A percentile compares a stretch with the other conserved stretches of the same genome.
phyloP scores from a whole-genome alignment of 305 asterid species.

The Striga hermonthica region DNA sequence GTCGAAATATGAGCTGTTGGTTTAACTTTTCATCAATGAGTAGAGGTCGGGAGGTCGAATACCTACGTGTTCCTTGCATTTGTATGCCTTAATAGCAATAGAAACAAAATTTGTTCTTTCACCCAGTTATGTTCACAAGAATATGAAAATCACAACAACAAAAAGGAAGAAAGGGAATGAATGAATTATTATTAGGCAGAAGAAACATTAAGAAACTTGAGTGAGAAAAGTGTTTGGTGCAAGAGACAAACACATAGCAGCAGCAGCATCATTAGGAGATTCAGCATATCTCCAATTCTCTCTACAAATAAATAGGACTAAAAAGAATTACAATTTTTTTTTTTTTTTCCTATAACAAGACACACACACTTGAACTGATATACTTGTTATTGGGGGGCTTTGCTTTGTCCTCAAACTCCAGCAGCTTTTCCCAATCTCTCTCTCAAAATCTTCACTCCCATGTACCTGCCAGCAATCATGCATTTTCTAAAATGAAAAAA shows the following conservation, averaged over 20 bases:
- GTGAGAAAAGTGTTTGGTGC: neutral
- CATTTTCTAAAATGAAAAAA: no score
- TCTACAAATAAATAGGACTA: slow-evolving; percentile 15
- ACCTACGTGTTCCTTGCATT: no score
- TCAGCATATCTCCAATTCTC: slow-evolving; percentile 5
- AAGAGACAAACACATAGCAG: slow-evolving; percentile 5
- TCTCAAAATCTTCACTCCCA: slow-evolving; percentile 87
- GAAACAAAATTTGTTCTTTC: no score
- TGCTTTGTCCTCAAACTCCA: slow-evolving; percentile 35
- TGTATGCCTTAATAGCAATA: no score
- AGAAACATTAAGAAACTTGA: slow-evolving; percentile 1
- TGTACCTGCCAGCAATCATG: slow-evolving; percentile 51
- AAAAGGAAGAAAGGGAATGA: neutral
- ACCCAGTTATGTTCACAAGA: neutral
- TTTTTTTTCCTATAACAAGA: slow-evolving; percentile 19
- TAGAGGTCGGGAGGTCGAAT: no score
- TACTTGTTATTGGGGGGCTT: slow-evolving; percentile 16
- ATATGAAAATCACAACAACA: neutral
- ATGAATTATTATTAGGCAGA: neutral
- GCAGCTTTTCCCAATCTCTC: slow-evolving; percentile 66
- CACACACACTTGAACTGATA: slow-evolving; percentile 28
- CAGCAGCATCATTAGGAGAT: slow-evolving; percentile 29
- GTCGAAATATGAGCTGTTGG: no score
- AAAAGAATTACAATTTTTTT: slow-evolving; percentile 34
- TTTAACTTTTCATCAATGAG: no score